Base-by-base conservation (phyloP, 1,139 yeast genomes). In the Pichia sp. region DNA sequence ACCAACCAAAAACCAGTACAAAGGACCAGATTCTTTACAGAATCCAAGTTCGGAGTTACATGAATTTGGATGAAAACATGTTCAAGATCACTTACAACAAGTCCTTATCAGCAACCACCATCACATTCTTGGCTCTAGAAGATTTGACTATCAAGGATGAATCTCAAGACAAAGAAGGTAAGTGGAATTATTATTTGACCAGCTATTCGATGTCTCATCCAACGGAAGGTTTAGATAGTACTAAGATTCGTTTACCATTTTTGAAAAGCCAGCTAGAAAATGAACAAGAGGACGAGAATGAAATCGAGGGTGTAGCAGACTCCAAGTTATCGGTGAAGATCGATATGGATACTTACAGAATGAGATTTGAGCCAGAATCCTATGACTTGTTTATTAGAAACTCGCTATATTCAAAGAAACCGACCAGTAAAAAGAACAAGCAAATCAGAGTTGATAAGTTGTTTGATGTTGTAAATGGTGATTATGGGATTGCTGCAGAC, bases 201-300 rank as follows among this genome's bases (percentile, higher is more conserved):
- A 87, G 96, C 50, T 93, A 87, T 70, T 81, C 93, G 50, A 87
- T 93, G 89, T 87, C 96, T 6, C 95, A 90, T 64, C 98, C 99
- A 44, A 93, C 99, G 2, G 99, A 93, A 71, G 98, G 98, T 36
- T 87, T 95, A 27, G 85, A 92, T n/a, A 83, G 89, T n/a, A 83
- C 87, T 38, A 83, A 81, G 59, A 77, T 90, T 54, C 78, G 77
- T 58, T 75, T 87, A 73, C 96, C 96, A 49, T 88, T 89, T 69
- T 73, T 86, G 55, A 85, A 82, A 61, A 74, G 84, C 10, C 80
- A 80, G 53, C 70, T 84, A 55, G 87, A 81, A 49, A 75, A 73
- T 46, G 70, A 66, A 27, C 67, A 67, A 46, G 60, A 57, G 7
- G 58, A 58, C 42, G 69, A 70, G 12, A 84, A 80, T 60, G 84